Percentiles rank a stretch among this genome's conserved stretches.
Evolutionary conservation across 2,329 filamentous ascomycete species (phyloP).

Genomic region (Pseudocercospora cruenta): DNA sequence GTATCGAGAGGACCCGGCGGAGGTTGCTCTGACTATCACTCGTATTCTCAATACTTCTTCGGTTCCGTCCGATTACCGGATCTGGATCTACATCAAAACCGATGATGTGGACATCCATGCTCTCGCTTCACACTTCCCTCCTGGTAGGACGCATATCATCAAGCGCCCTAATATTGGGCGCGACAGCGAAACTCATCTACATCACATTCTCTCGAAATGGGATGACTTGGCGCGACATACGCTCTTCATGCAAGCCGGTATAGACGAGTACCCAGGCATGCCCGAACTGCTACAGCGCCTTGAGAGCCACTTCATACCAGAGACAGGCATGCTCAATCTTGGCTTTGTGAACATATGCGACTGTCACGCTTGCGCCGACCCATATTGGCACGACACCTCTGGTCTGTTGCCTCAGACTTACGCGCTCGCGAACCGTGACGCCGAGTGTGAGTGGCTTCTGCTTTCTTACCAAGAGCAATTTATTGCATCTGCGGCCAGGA

Average conservation of each 20-base stretch:
- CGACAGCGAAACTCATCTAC: conserved; percentile 51
- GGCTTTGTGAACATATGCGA: conserved; percentile 45
- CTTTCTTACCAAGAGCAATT: conserved; percentile 55
- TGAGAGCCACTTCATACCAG: conserved; percentile 43
- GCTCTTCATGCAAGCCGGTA: conserved; percentile 52
- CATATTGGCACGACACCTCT: conserved; percentile 46
- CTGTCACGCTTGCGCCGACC: conserved; percentile 47
- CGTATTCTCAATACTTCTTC: conserved; percentile 11
- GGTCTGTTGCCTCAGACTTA: conserved; percentile 45
- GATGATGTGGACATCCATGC: not conserved
- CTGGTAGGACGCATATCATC: not conserved
- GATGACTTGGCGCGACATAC: conserved; percentile 51
- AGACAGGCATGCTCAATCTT: conserved; percentile 53
- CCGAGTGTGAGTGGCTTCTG: conserved; percentile 31
- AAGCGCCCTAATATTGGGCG: conserved; percentile 47
- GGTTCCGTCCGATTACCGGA: not conserved
- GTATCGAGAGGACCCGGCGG: conserved; percentile 13
- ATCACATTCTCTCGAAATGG: conserved; percentile 51
- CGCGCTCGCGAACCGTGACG: conserved; percentile 29
- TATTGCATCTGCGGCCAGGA: conserved; percentile 48
- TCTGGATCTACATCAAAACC: conserved; percentile 8
- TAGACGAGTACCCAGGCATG: conserved; percentile 42
- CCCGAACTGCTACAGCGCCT: conserved; percentile 43
- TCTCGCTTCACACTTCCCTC: not conserved
- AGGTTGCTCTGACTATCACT: conserved; percentile 9